These are phyloP conservation scores for Cutaneotrichosporon mucoides DNA, from an alignment of 1,284 basidiomycete species.

Conservation along the genomic window DNA sequence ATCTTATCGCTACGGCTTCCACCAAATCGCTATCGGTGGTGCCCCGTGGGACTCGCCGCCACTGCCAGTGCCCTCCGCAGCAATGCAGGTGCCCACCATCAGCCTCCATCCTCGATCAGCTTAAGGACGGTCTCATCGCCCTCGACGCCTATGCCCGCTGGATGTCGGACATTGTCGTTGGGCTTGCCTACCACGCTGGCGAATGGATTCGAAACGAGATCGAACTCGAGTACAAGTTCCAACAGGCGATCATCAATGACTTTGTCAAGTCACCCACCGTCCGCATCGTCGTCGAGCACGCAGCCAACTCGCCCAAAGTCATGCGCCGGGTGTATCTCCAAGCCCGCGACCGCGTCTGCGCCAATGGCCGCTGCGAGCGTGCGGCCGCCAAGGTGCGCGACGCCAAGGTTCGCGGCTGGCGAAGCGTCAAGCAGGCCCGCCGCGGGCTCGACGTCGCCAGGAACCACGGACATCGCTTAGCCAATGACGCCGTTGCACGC, in stretches of 20 bases:
- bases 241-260: background rate
- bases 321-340: background rate
- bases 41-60: background rate
- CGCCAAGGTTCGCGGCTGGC: background rate
- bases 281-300: background rate
- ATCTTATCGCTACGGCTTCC: no score
- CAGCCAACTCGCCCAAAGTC: background rate
- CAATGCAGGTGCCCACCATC: background rate
- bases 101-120: background rate
- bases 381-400: background rate
- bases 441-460: slow-evolving; percentile 1
- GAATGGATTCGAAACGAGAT: background rate
- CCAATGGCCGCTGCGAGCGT: slow-evolving; percentile 9
- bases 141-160: slow-evolving; percentile 5
- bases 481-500: background rate
- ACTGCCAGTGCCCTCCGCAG: background rate
- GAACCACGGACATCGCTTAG: background rate
- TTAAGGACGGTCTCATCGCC: background rate
- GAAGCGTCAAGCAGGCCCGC: background rate
- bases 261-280: slow-evolving; percentile 2
- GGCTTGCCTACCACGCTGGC: background rate
- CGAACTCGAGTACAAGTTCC: background rate
- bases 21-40: background rate
- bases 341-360: slow-evolving; percentile 1
- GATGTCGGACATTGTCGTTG: background rate